Conservation (phyloP, 2,329 filamentous ascomycete species). For the Drechslerella dactyloides region DNA sequence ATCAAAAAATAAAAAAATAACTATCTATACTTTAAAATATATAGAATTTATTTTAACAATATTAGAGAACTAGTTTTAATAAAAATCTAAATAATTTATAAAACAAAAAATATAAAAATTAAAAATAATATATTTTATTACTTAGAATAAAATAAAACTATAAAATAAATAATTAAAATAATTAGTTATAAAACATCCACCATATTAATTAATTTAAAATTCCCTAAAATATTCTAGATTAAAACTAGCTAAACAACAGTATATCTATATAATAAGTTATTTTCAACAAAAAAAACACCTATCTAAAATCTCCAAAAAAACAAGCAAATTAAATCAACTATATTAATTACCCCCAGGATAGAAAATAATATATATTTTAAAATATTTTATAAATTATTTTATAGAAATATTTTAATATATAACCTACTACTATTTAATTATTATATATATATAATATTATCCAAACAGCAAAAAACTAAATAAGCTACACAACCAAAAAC, state of each 20-base stretch:
- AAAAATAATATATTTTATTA: neutral
- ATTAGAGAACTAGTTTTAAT: neutral
- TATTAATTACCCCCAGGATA: neutral
- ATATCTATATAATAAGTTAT: constrained; percentile 14
- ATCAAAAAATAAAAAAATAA: constrained; percentile 14
- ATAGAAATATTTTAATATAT: neutral
- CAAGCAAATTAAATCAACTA: neutral
- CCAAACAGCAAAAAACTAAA: neutral
- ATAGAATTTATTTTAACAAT: constrained; percentile 8
- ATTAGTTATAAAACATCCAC: neutral
- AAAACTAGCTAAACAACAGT: neutral
- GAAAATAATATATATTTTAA: constrained; percentile 6
- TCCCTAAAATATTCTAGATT: neutral
- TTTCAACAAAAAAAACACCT: neutral
- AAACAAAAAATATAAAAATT: neutral
- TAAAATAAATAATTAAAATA: constrained; percentile 10
- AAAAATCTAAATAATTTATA: constrained; percentile 4
- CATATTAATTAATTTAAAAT: neutral
- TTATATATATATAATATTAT: too few relatives aligned
- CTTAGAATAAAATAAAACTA: constrained; percentile 15
- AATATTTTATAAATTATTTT: constrained; percentile 4
- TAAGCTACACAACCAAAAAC: neutral
- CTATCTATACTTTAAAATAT: constrained; percentile 11
- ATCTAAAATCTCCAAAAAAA: constrained; percentile 7
- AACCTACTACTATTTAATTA: neutral